Percentiles rank a stretch among this genome's conserved stretches.
These are phyloP conservation scores for Scenedesmus sp. DNA, from an alignment of 163 green algal genomes.

Conservation along the genomic window DNA sequence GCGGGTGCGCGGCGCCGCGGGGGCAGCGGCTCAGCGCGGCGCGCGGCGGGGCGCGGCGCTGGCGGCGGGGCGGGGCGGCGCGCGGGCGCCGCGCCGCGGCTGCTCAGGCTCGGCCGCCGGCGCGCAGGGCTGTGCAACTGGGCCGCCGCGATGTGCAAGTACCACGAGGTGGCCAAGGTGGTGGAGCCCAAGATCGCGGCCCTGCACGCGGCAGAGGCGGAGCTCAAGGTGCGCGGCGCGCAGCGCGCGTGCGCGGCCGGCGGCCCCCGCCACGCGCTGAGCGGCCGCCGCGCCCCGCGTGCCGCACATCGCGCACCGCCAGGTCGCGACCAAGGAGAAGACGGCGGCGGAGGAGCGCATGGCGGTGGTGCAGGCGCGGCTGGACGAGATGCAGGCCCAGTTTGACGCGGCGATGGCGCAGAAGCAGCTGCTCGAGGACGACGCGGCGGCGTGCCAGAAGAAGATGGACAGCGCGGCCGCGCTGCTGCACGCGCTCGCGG, in stretches of 20 bases:
- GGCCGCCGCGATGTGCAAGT: constrained; percentile 94
- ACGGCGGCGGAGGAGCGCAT: constrained; percentile 88
- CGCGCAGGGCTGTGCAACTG: constrained; percentile 91
- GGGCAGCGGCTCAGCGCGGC: too few relatives aligned
- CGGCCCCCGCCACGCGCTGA: not conserved
- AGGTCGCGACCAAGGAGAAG: constrained; percentile 83
- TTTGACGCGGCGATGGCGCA: constrained; percentile 94
- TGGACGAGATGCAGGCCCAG: constrained; percentile 93
- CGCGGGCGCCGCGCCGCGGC: too few relatives aligned
- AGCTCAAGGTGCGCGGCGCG: constrained; percentile 79
- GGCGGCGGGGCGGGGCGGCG: too few relatives aligned
- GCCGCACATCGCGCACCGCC: not conserved
- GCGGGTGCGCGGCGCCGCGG: constrained; percentile 45
- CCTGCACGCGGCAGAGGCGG: constrained; percentile 84
- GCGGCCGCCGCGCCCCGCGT: too few relatives aligned
- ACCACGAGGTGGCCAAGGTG: constrained; percentile 87
- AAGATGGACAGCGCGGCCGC: constrained; percentile 93
- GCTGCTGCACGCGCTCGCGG: constrained; percentile 89
- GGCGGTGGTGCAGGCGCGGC: constrained; percentile 87
- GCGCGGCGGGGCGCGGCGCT: too few relatives aligned
- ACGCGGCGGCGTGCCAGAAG: constrained; percentile 81
- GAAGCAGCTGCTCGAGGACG: constrained; percentile 85
- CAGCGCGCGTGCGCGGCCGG: constrained; percentile 44
- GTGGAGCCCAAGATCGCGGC: constrained; percentile 96
- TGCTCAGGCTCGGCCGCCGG: not conserved